Base-by-base conservation (phyloP, 331 rosid genomes). In the Malus hybrid region DNA sequence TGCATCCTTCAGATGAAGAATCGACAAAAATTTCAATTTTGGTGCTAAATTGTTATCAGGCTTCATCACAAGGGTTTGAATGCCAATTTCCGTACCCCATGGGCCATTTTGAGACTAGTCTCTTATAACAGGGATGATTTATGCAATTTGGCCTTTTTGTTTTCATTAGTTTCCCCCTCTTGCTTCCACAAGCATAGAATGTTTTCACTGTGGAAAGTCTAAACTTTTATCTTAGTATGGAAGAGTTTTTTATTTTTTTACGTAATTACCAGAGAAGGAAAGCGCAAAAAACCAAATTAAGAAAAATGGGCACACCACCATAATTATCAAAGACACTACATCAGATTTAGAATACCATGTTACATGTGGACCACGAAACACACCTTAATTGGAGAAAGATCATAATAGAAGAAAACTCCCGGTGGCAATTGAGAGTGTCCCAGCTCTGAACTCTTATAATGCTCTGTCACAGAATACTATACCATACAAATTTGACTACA, bases 381-480 rank as follows among this genome's bases (percentile, higher is more conserved):
- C 80, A 93, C 98, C 96, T 93, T 93, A 70, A 93, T 86, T 22
- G 98, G 98, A 66, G 97, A 91, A 78, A 93, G 84, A 82, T 93
- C 97, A 66, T 93, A 91, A 57, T 74, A 83, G 87, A 91, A 88
- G 88, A 86, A 93, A 74, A 91, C 91, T 67, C 98, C 98, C 7
- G 98, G 90, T 73, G 88, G 71, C 55, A 86, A 63, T 9, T 48
- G 82, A 29, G 29, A 74, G 46, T 1, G 62, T 67, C 92, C 93
- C 2, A 73, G 42, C 69, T 93, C 97, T 33, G 88, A 75, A 83
- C 85, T 85, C 85, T 86, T 91, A 80, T 86, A 93, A 89, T 93
- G 98, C 88, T 93, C 96, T 5, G 97, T 93, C 67, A 91, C 97
- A 52, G 98, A 93, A 80, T 89, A 93, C 97, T 93, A 93, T 77